Conservation (phyloP, 306 rosid genomes). For the Sicyos edulis region DNA sequence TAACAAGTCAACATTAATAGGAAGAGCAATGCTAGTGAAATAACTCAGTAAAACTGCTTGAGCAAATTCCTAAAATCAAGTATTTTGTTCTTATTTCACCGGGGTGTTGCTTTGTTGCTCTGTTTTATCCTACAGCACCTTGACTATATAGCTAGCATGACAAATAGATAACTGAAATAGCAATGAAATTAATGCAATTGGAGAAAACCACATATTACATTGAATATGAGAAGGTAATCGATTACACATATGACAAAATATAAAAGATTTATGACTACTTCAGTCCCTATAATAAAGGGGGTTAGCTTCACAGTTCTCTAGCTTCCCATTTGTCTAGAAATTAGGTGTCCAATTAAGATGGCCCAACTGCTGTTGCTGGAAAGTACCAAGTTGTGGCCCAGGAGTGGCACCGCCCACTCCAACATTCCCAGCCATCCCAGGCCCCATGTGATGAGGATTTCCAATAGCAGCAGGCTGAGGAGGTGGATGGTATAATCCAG, state of each 20-base stretch:
- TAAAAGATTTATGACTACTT: slow-evolving; percentile 53
- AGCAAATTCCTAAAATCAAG: neutral
- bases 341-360: slow-evolving; percentile 88
- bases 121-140: neutral
- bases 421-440: slow-evolving; percentile 69
- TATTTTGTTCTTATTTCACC: neutral
- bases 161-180: neutral
- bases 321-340: slow-evolving; percentile 48
- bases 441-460: slow-evolving; percentile 79
- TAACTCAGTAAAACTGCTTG: neutral
- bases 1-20: neutral
- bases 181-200: slow-evolving; percentile 2
- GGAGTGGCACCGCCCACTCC: slow-evolving; percentile 87
- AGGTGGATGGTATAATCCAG: slow-evolving; percentile 85
- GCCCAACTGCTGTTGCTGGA: slow-evolving; percentile 83
- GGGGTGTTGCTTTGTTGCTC: neutral
- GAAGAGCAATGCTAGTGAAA: neutral
- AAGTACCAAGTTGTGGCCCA: slow-evolving; percentile 85
- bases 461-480: slow-evolving; percentile 64
- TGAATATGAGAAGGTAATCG: slow-evolving; percentile 31
- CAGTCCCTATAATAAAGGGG: slow-evolving; percentile 53
- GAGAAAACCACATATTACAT: slow-evolving; percentile 24
- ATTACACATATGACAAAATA: slow-evolving; percentile 47
- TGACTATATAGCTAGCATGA: neutral
- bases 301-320: slow-evolving; percentile 43